A percentile compares a stretch with the other conserved stretches of the same genome.
Evolutionary conservation across 805 yeast genomes (phyloP).

Genomic region (Brettanomyces nanus): DNA sequence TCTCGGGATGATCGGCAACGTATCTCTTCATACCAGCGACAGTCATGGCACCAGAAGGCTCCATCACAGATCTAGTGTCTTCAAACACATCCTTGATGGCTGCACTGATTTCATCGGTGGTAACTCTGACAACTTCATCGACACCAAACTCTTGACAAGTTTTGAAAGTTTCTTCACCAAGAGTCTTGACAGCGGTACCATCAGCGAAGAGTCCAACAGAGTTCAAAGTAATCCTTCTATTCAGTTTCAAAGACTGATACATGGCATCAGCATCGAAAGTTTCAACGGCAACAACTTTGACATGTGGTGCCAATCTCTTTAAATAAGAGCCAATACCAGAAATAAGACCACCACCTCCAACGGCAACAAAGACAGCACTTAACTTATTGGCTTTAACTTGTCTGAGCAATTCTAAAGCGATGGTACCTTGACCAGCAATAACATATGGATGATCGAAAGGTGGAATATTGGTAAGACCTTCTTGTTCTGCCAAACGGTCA

Average conservation of each 20-base stretch:
- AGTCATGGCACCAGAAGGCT: slow-evolving; percentile 94
- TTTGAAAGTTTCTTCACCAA: slow-evolving; percentile 90
- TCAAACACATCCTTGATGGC: slow-evolving; percentile 95
- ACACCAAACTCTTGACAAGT: slow-evolving; percentile 60
- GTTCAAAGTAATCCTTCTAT: slow-evolving; percentile 46
- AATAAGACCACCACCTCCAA: slow-evolving; percentile 96
- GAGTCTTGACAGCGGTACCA: slow-evolving; percentile 89
- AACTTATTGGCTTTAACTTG: slow-evolving; percentile 73
- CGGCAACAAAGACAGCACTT: slow-evolving; percentile 82
- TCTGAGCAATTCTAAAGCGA: slow-evolving; percentile 86
- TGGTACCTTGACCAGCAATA: slow-evolving; percentile 98
- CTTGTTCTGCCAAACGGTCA: slow-evolving; percentile 53
- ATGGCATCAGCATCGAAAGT: slow-evolving; percentile 95
- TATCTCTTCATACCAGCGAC: slow-evolving; percentile 93
- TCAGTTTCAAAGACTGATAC: slow-evolving; percentile 54
- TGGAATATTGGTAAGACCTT: slow-evolving; percentile 85
- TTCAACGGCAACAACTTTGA: slow-evolving; percentile 92
- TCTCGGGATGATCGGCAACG: slow-evolving; percentile 56
- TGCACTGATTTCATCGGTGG: slow-evolving; percentile 77
- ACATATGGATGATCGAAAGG: slow-evolving; percentile 98
- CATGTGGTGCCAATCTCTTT: slow-evolving; percentile 96
- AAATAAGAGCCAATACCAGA: slow-evolving; percentile 88
- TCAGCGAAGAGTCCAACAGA: slow-evolving; percentile 97
- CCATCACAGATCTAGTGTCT: slow-evolving; percentile 89
- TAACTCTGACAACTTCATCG: slow-evolving; percentile 69